Base-by-base conservation (phyloP, 169 alveolate genomes). In the Eimeria sp. region DNA sequence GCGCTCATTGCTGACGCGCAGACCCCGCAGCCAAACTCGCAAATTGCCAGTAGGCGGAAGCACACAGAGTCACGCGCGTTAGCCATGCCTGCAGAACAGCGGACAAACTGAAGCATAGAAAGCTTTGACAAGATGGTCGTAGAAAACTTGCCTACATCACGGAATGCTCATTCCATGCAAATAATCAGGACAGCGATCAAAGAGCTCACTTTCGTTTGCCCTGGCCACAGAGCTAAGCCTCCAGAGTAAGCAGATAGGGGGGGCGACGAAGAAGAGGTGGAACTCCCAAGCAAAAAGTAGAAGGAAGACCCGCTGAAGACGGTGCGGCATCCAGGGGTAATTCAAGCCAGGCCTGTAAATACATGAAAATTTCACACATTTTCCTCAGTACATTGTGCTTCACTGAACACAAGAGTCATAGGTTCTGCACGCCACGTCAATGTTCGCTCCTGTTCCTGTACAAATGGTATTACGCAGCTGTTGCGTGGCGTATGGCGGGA, bases 1-100 rank as follows among this genome's bases (percentile, higher is more conserved):
- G 93, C 82, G 93, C 93, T 87, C 93, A 87, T 87, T 64, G 68
- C 93, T 23, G 93, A 25, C 82, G 83, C 93, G 30, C 93, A 87
- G 30, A 64, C 66, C 52, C 93, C 93, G 83, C 93, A 87, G 82
- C 82, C 80, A 64, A 87, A 87, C 82, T 87, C 93, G 74, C 93
- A 87, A 23, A 87, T 23, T 30, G 93, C 82, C 49, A 87, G 82
- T 6, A 87, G 60, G 16, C 62, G 66, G 72, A 87, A 27, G 93
- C 93, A 87, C 46, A 87, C 93, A 0, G 93, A 87, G 54, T 87
- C 93, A 30, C 93, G 82, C 66, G 46, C 56, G 68, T 87, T 30
- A 46, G 40, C 82, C 64, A 62, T 25, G 9, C 80, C 93, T 64
- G 93, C 82, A 52, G 43, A 37, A 33, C 82, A 58, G 14, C 85